Evolutionary conservation across 345 rosid genomes (phyloP), one percentile per base, ranked within the genome.

Genomic region (Isatis tinctoria): DNA sequence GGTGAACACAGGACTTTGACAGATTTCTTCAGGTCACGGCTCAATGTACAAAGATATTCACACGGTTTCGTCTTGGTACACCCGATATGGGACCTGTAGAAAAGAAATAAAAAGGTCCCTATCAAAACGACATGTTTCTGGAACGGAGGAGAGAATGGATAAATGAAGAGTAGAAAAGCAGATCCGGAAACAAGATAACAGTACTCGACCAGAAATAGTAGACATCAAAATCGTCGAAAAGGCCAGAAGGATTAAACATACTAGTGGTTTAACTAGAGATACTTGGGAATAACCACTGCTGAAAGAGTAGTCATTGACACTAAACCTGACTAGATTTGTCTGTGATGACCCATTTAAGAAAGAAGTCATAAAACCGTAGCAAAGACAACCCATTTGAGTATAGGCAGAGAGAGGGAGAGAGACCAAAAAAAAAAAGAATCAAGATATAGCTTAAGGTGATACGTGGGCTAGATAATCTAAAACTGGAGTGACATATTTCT

Each of bases 41-140:
- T 86, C 88, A 82, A 78, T 79, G 85, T 36, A 86, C 94, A 88
- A 76, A 82, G 79, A 86, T 45, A 83, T 83, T 82, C 79, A 81
- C 80, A 77, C 67, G 83, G 84, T 79, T 84, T 78, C 89, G 66
- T 79, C 88, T 82, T 83, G 87, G 84, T 73, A 84, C 84, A 78
- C 84, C 90, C 36, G 84, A 85, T 68, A 78, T 51, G 12, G 69
- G 77, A 86, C 97, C 97, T 90, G 97, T 74, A 71, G 85, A 82
- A 80, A 68, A 71, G 48, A 77, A 58, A 70, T 83, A 81, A 73
- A 85, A 84, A 76, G 80, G 69, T 80, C 82, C 79, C 85, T 67
- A 90, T 86, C 96, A 88, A 93, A 82, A 81, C 73, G 89, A 83
- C 79, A 85, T 85, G 8, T 58, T 70, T 79, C 47, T 60, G 56